phyloP scores from a whole-genome alignment of 2,329 filamentous ascomycete species.

The Chrysoporthe cubensis region DNA sequence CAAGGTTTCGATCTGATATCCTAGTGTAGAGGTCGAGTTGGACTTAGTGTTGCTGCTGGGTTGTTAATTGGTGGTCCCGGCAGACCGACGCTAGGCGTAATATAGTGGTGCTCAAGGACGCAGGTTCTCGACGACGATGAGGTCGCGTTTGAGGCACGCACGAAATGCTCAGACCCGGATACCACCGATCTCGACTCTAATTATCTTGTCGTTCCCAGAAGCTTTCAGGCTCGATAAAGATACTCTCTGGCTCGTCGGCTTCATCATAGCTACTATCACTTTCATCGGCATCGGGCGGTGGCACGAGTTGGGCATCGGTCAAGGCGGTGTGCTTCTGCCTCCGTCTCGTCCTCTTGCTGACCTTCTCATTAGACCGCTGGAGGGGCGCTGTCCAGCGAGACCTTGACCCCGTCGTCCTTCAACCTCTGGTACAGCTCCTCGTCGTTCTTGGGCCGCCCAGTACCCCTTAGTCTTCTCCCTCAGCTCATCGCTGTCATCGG shows the following conservation, averaged over 20 bases:
- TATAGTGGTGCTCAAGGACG: constrained; percentile 18
- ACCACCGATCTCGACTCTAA: not conserved
- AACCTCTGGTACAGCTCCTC: constrained; percentile 15
- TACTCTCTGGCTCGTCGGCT: not conserved
- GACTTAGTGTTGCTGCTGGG: not conserved
- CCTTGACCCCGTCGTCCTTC: constrained; percentile 14
- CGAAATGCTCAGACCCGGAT: constrained; percentile 8
- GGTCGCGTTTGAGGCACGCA: not conserved
- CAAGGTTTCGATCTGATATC: not conserved
- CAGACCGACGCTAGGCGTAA: constrained; percentile 9
- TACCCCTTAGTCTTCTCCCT: constrained; percentile 39
- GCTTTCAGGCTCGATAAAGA: not conserved
- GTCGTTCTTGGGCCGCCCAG: constrained; percentile 22
- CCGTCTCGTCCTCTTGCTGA: constrained; percentile 2
- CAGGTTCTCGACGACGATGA: not conserved
- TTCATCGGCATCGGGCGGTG: not conserved
- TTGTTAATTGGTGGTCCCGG: not conserved
- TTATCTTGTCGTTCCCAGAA: not conserved
- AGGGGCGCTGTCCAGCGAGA: constrained; percentile 3
- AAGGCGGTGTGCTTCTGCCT: not conserved
- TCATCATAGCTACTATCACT: not conserved
- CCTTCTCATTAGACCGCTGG: constrained; percentile 17
- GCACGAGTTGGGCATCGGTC: too few species aligned
- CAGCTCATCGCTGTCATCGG: constrained; percentile 34
- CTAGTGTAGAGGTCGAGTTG: not conserved